Percentiles rank a stretch among this genome's conserved stretches.
Conservation (phyloP, 2,329 filamentous ascomycete species). For the Fusarium sp. region DNA sequence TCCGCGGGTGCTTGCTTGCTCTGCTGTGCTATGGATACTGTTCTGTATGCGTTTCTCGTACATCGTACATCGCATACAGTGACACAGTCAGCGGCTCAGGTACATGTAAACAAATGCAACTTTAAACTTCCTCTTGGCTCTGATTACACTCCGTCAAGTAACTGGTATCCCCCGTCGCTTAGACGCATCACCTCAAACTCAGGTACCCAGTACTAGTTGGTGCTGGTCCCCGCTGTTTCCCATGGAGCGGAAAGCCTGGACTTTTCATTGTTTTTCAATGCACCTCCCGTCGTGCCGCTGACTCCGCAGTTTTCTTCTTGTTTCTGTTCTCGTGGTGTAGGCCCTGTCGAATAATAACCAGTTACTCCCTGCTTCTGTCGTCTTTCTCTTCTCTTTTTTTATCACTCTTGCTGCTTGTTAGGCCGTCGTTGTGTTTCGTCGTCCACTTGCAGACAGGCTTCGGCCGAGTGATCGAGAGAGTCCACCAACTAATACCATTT, state of each 20-base stretch:
- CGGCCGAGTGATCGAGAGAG: slow-evolving; percentile 34
- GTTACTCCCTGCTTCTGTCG: slow-evolving; percentile 8
- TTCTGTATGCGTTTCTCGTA: slow-evolving; percentile 31
- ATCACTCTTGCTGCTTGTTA: slow-evolving; percentile 17
- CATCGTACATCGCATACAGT: slow-evolving; percentile 32
- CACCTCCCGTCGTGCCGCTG: slow-evolving; percentile 22
- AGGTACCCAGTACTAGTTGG: slow-evolving; percentile 14
- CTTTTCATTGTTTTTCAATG: slow-evolving; percentile 44
- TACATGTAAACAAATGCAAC: slow-evolving; percentile 24
- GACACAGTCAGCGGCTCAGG: slow-evolving; percentile 26
- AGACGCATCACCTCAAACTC: slow-evolving; percentile 4
- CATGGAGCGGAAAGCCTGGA: slow-evolving; percentile 31
- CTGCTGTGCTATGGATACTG: background rate
- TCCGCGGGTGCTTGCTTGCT: slow-evolving; percentile 5
- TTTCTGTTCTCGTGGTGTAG: slow-evolving; percentile 19
- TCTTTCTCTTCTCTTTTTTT: slow-evolving; percentile 14
- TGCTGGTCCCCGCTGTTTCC: slow-evolving; percentile 37
- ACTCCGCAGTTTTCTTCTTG: slow-evolving; percentile 14
- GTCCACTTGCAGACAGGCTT: slow-evolving; percentile 24
- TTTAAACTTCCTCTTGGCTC: slow-evolving; percentile 6
- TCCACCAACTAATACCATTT: slow-evolving; percentile 4
- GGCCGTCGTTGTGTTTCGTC: slow-evolving; percentile 14
- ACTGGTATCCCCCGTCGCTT: slow-evolving; percentile 8
- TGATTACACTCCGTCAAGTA: slow-evolving; percentile 12
- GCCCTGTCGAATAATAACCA: slow-evolving; percentile 23